These are phyloP conservation scores for Magnaporthiopsis rhizophila DNA, from an alignment of 2,329 filamentous ascomycete genomes.

Conservation along the genomic window DNA sequence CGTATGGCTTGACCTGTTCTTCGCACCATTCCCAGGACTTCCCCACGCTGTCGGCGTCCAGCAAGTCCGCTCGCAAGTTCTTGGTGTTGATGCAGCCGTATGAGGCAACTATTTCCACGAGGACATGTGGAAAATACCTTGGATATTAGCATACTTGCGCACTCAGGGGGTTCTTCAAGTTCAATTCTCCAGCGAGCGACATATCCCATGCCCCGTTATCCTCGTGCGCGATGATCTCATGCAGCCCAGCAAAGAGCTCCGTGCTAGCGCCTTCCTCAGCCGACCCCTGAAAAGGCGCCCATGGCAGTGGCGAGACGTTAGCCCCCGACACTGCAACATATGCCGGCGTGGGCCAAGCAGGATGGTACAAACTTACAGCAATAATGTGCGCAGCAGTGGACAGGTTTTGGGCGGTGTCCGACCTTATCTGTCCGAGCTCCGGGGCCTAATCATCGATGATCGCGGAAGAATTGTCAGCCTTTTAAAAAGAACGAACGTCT, in stretches of 20 bases:
- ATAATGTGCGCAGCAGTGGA: conserved; percentile 14
- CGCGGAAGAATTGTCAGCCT: not conserved
- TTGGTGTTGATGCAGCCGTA: conserved; percentile 13
- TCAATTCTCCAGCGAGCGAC: not conserved
- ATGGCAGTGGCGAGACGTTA: not conserved
- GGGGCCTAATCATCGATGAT: conserved; percentile 13
- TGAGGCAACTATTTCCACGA: conserved; percentile 9
- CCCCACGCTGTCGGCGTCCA: conserved; percentile 4
- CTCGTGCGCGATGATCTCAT: conserved; percentile 31
- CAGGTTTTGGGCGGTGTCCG: conserved; percentile 26
- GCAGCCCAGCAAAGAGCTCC: conserved; percentile 37
- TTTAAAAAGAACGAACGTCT: too few relatives aligned
- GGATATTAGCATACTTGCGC: not conserved
- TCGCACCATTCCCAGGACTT: conserved; percentile 11
- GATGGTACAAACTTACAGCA: conserved; percentile 20
- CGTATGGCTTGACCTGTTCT: conserved; percentile 8
- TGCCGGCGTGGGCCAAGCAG: conserved; percentile 11
- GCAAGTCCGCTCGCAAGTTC: conserved; percentile 22
- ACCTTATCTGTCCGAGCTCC: conserved; percentile 32
- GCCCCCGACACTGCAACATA: conserved; percentile 14
- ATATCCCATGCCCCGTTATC: conserved; percentile 9
- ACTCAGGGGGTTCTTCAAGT: not conserved
- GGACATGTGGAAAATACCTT: not conserved
- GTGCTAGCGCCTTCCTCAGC: conserved; percentile 35
- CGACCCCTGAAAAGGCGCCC: not conserved